A percentile compares a stretch with the other conserved stretches of the same genome.
Evolutionary conservation across 495 filamentous ascomycete species (phyloP).

Genomic region (Durotheca rogersii): DNA sequence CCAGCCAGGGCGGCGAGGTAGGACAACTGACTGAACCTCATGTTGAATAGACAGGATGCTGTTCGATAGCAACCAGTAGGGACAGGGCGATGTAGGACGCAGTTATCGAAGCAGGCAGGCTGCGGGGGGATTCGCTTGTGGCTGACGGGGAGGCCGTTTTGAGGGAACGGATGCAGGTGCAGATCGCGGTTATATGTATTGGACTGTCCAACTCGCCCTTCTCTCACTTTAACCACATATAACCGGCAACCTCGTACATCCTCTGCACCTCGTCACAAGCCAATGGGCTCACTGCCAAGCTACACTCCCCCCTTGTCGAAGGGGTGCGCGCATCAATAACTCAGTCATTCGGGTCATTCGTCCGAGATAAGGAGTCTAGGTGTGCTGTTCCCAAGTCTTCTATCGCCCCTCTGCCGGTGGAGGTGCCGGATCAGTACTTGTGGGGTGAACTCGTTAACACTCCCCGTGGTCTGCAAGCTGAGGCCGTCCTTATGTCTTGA

Average conservation of each 20-base stretch:
- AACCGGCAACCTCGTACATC: slow-evolving; percentile 16
- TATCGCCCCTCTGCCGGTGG: slow-evolving; percentile 2
- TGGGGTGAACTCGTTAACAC: too few species aligned
- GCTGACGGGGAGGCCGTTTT: slow-evolving; percentile 13
- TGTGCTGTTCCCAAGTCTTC: slow-evolving; percentile 3
- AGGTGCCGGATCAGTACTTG: too few species aligned
- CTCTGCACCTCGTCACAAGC: slow-evolving; percentile 20
- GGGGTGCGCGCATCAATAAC: slow-evolving; percentile 7
- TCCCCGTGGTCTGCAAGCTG: too few species aligned
- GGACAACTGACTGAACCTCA: slow-evolving; percentile 29
- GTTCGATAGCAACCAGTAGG: background rate
- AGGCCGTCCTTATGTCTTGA: too few species aligned
- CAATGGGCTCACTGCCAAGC: slow-evolving; percentile 24
- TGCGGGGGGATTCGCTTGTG: slow-evolving; percentile 6
- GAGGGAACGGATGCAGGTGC: slow-evolving; percentile 9
- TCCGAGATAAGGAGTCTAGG: slow-evolving; percentile 27
- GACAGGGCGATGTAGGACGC: slow-evolving; percentile 1
- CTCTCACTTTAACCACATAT: slow-evolving; percentile 31
- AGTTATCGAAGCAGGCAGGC: slow-evolving; percentile 3
- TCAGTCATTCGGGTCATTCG: slow-evolving; percentile 26
- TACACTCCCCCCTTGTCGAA: slow-evolving; percentile 5
- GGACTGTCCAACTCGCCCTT: slow-evolving; percentile 10
- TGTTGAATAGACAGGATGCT: slow-evolving; percentile 13
- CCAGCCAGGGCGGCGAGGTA: slow-evolving; percentile 18
- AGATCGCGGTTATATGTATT: slow-evolving; percentile 23